Percentiles rank a stretch among this genome's conserved stretches.
Conservation (phyloP, 2,329 filamentous ascomycete genomes). For the Calonectria hongkongensis region DNA sequence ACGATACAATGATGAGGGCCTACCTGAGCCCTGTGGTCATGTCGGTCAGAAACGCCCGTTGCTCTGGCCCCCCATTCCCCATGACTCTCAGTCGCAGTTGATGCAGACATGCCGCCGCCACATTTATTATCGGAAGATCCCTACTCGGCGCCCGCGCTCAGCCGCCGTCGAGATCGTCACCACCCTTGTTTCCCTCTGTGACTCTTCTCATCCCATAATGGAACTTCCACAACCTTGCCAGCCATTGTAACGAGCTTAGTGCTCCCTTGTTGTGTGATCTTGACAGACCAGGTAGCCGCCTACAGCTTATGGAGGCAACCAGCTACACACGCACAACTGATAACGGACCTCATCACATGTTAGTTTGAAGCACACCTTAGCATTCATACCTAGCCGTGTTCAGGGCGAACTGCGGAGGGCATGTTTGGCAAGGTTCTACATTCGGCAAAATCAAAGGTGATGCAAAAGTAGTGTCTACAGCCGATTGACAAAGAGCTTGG, state of each 20-base stretch:
- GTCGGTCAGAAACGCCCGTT: slow-evolving; percentile 26
- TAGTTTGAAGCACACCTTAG: neutral
- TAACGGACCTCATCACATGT: slow-evolving; percentile 10
- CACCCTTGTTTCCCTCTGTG: slow-evolving; percentile 15
- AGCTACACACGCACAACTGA: neutral
- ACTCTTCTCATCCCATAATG: slow-evolving; percentile 10
- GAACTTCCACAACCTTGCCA: neutral
- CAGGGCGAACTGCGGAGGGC: neutral
- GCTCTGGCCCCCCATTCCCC: slow-evolving; percentile 23
- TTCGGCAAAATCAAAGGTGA: neutral
- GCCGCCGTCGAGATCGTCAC: slow-evolving; percentile 9
- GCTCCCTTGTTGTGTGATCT: slow-evolving; percentile 13
- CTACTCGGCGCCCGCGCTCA: slow-evolving; percentile 5
- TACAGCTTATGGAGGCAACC: neutral
- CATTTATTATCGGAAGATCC: slow-evolving; percentile 16
- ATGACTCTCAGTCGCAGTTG: slow-evolving; percentile 8
- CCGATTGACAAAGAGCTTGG: neutral
- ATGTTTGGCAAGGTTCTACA: neutral
- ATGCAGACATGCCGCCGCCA: slow-evolving; percentile 19
- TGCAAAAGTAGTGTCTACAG: neutral
- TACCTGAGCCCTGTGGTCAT: neutral
- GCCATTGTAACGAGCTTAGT: slow-evolving; percentile 1
- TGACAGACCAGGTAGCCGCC: neutral
- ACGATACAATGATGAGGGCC: slow-evolving; percentile 35
- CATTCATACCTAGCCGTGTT: neutral